phyloP scores from a whole-genome alignment of 2,329 filamentous ascomycete species.

The Grosmannia penicillata region DNA sequence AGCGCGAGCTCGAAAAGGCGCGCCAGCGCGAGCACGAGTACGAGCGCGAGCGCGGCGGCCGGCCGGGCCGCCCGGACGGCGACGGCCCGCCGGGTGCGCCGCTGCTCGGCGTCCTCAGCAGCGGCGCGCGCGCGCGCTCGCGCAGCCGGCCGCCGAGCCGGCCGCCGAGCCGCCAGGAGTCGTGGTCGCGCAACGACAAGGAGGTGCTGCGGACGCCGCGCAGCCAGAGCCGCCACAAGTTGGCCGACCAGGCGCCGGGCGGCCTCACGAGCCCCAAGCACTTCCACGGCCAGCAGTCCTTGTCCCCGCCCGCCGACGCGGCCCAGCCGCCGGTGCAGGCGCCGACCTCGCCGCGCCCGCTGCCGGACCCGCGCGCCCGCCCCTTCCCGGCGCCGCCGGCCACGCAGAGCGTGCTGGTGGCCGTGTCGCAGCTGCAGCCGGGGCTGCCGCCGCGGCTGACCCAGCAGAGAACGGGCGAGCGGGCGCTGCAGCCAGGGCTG shows the following conservation, averaged over 20 bases:
- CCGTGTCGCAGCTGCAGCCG: conserved; percentile 26
- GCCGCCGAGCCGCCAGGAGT: conserved; percentile 34
- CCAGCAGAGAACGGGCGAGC: conserved; percentile 13
- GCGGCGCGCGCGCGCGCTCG: conserved; percentile 15
- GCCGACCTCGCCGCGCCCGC: conserved; percentile 19
- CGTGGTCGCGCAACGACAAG: conserved; percentile 50
- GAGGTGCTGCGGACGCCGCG: conserved; percentile 45
- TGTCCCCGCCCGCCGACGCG: background rate
- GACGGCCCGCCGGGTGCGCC: background rate
- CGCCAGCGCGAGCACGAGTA: conserved; percentile 49
- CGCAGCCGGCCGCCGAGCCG: conserved; percentile 15
- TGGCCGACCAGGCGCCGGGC: conserved; percentile 6
- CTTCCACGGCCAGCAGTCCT: background rate
- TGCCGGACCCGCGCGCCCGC: conserved; percentile 21
- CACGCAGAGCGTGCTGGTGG: conserved; percentile 24
- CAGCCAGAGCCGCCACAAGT: conserved; percentile 22
- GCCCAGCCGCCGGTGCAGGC: background rate
- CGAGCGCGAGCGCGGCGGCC: conserved; percentile 39
- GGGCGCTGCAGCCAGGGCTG: conserved; percentile 34
- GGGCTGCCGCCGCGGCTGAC: background rate
- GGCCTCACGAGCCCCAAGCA: background rate
- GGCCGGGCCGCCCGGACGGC: conserved; percentile 26
- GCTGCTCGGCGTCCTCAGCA: background rate
- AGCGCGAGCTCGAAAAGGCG: conserved; percentile 51
- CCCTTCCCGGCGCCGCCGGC: conserved; percentile 6